phyloP scores from a whole-genome alignment of 306 rosid species.

The Glycine latifolia region DNA sequence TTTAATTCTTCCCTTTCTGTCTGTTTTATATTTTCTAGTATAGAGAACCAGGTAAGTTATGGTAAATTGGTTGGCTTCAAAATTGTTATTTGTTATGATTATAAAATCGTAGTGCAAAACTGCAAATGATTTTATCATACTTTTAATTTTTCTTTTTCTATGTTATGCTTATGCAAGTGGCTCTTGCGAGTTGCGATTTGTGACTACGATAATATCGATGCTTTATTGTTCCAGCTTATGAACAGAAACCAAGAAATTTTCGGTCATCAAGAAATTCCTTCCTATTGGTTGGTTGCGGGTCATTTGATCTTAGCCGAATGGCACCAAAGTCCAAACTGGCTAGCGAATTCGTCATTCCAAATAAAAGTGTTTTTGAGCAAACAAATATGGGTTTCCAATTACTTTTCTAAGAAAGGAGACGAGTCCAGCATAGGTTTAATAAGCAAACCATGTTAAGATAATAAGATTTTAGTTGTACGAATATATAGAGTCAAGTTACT shows the following conservation, averaged over 20 bases:
- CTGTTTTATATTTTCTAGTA: not conserved
- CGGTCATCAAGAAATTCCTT: slow-evolving; percentile 22
- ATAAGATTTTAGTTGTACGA: not conserved
- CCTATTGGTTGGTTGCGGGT: slow-evolving; percentile 9
- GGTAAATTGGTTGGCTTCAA: not conserved
- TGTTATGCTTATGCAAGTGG: not conserved
- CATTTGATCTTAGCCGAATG: slow-evolving; percentile 19
- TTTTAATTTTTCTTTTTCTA: not conserved
- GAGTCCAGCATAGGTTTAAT: not conserved
- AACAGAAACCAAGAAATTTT: slow-evolving; percentile 11
- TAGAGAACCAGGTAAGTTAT: not conserved
- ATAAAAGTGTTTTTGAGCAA: not conserved
- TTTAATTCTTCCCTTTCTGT: not conserved
- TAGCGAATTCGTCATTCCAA: not conserved
- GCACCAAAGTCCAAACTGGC: slow-evolving; percentile 34
- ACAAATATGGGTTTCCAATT: not conserved
- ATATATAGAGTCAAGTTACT: too few relatives aligned
- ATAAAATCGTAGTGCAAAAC: not conserved
- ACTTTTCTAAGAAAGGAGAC: not conserved
- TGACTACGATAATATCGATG: slow-evolving; percentile 16
- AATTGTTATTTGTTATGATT: not conserved
- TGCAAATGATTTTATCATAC: not conserved
- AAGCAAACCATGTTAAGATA: not conserved
- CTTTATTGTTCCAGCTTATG: slow-evolving; percentile 5
- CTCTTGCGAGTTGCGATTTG: slow-evolving; percentile 23